These are phyloP conservation scores for Phytophthora sansomeana DNA, from an alignment of 352 stramenopile genomes.

Conservation along the genomic window DNA sequence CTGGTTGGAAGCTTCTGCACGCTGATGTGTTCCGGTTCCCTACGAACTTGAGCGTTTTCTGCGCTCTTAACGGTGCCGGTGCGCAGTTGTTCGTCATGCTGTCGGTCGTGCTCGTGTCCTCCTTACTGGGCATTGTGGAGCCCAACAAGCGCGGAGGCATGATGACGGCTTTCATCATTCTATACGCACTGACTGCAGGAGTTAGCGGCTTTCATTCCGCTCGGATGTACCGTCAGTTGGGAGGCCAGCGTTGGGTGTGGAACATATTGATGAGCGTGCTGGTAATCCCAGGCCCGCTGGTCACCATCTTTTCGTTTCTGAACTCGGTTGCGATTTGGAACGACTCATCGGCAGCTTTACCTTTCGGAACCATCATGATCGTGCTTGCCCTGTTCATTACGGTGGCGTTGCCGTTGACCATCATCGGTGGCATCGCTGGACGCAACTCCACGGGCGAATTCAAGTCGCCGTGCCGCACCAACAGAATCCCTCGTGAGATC, in stretches of 20 bases:
- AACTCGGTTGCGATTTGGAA: constrained; percentile 97
- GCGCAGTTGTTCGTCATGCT: constrained; percentile 96
- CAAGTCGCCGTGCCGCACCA: constrained; percentile 95
- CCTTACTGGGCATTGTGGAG: constrained; percentile 93
- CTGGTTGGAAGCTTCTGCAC: constrained; percentile 98
- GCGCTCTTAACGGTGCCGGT: constrained; percentile 92
- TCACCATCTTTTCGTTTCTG: constrained; percentile 94
- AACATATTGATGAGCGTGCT: constrained; percentile 94
- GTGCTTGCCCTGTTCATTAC: constrained; percentile 94
- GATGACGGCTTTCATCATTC: constrained; percentile 93
- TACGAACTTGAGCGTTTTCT: constrained; percentile 92
- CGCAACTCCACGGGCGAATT: constrained; percentile 93
- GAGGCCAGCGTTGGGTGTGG: constrained; percentile 95
- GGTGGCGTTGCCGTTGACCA: constrained; percentile 93
- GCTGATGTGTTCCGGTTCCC: constrained; percentile 97
- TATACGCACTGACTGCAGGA: constrained; percentile 95
- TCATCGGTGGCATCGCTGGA: constrained; percentile 95
- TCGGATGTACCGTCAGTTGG: constrained; percentile 95
- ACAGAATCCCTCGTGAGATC: constrained; percentile 96
- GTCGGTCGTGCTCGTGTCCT: constrained; percentile 92
- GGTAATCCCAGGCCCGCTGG: constrained; percentile 93
- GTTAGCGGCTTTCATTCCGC: constrained; percentile 95
- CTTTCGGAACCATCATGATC: constrained; percentile 96
- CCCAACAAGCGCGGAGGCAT: constrained; percentile 94
- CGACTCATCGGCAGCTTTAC: constrained; percentile 95